A percentile compares a stretch with the other conserved stretches of the same genome.
phyloP scores from a whole-genome alignment of 2,329 filamentous ascomycete species.

The Colletotrichum spinosum region DNA sequence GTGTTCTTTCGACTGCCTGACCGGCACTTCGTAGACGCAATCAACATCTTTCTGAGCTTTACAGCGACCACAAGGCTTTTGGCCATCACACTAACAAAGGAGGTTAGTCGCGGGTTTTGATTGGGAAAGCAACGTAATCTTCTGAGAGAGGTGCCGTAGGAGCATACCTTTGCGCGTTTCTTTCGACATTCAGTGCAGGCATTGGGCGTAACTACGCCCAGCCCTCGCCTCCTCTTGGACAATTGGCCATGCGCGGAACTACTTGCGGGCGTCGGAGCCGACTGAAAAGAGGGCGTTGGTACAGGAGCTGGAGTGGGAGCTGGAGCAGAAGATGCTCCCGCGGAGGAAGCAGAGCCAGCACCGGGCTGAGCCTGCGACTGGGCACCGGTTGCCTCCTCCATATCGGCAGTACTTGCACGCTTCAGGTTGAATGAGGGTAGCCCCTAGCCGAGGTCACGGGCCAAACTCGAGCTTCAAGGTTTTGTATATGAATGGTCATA shows the following conservation, averaged over 20 bases:
- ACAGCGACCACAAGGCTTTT: constrained; percentile 67
- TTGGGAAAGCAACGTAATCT: too few relatives aligned
- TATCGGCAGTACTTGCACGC: constrained; percentile 35
- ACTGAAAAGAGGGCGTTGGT: constrained; percentile 10
- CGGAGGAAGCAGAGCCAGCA: constrained; percentile 35
- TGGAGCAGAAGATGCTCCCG: constrained; percentile 20
- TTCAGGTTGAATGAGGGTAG: constrained; percentile 36
- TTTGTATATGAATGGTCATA: constrained; percentile 36
- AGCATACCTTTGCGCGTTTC: constrained; percentile 69
- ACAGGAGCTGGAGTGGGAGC: constrained; percentile 11
- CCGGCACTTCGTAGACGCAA: constrained; percentile 71
- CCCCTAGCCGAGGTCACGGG: constrained; percentile 31
- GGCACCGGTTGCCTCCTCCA: constrained; percentile 37
- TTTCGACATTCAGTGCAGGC: constrained; percentile 72
- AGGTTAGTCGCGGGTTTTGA: not conserved
- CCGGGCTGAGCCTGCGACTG: constrained; percentile 31
- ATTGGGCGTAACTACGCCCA: constrained; percentile 69
- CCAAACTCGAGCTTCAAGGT: constrained; percentile 34
- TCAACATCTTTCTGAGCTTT: constrained; percentile 64
- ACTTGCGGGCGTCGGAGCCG: constrained; percentile 24
- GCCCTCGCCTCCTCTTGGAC: constrained; percentile 65
- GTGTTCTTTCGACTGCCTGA: constrained; percentile 73
- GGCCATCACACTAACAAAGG: constrained; percentile 66
- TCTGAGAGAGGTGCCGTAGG: not conserved
- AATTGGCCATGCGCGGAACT: constrained; percentile 42